Evolutionary conservation across 2,329 filamentous ascomycete genomes (phyloP).

Genomic region (Cladophialophora yegresii): DNA sequence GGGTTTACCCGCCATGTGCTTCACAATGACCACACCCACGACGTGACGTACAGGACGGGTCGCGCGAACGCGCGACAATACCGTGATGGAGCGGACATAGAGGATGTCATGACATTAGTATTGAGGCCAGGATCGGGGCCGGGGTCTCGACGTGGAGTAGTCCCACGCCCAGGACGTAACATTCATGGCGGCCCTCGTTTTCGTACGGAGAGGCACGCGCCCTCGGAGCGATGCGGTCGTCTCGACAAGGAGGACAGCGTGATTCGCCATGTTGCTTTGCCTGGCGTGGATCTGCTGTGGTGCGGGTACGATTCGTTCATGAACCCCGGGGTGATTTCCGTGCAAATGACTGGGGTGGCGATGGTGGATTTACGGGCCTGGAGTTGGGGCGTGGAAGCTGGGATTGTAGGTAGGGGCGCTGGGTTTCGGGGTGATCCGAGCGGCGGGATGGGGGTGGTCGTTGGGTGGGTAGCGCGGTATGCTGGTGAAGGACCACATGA

Average conservation of each 20-base stretch:
- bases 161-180: not conserved
- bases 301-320: slow-evolving; percentile 8
- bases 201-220: not conserved
- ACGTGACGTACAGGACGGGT: slow-evolving; percentile 2
- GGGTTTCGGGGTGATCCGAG: not conserved
- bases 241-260: slow-evolving; percentile 6
- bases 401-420: slow-evolving; percentile 19
- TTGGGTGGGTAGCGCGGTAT: slow-evolving; percentile 10
- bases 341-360: slow-evolving; percentile 18
- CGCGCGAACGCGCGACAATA: not conserved
- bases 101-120: not conserved
- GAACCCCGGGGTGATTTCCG: slow-evolving; percentile 2
- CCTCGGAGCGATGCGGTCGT: slow-evolving; percentile 1
- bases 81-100: not conserved
- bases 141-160: not conserved
- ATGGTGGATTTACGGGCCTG: slow-evolving; percentile 19
- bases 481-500: slow-evolving; percentile 2
- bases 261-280: slow-evolving; percentile 17
- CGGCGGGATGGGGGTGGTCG: not conserved
- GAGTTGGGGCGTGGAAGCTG: slow-evolving; percentile 16
- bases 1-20: slow-evolving; percentile 18
- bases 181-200: not conserved
- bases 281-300: slow-evolving; percentile 21
- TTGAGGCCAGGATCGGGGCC: too few relatives aligned
- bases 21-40: slow-evolving; percentile 19